Conservation (phyloP, 306 rosid genomes). For the Vachellia collinsii region DNA sequence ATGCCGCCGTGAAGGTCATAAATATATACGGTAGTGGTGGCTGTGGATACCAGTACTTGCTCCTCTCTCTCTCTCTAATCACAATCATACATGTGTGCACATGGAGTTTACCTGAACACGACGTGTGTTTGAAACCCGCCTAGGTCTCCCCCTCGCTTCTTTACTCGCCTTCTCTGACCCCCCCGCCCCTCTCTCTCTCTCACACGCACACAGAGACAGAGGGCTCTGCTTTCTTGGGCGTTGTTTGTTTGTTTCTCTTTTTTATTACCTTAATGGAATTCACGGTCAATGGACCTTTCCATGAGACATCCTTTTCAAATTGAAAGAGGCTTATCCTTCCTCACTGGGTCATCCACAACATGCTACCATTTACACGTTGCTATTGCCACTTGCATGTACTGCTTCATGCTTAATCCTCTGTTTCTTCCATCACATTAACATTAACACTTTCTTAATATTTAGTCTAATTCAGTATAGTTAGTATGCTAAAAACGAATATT, state of each 20-base stretch:
- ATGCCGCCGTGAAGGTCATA: constrained; percentile 32
- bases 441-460: not conserved
- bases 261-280: constrained; percentile 49
- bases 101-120: constrained; percentile 91
- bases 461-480: not conserved
- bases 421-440: not conserved
- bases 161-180: not conserved
- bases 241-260: constrained; percentile 17
- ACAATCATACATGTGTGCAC: constrained; percentile 88
- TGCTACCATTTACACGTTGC: constrained; percentile 24
- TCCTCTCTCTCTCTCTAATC: constrained; percentile 19
- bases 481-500: not conserved
- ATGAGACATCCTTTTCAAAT: constrained; percentile 34
- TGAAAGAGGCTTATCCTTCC: constrained; percentile 38
- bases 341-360: constrained; percentile 33
- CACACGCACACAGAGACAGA: constrained; percentile 23
- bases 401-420: not conserved
- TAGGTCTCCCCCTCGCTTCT: not conserved
- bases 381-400: constrained; percentile 23
- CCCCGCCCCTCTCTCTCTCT: constrained; percentile 13
- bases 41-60: constrained; percentile 37
- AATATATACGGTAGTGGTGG: constrained; percentile 44
- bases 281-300: constrained; percentile 56
- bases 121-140: constrained; percentile 81
- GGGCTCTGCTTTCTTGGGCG: constrained; percentile 28